Base-by-base conservation (phyloP, 345 rosid species). In the Eucalyptus regnans region DNA sequence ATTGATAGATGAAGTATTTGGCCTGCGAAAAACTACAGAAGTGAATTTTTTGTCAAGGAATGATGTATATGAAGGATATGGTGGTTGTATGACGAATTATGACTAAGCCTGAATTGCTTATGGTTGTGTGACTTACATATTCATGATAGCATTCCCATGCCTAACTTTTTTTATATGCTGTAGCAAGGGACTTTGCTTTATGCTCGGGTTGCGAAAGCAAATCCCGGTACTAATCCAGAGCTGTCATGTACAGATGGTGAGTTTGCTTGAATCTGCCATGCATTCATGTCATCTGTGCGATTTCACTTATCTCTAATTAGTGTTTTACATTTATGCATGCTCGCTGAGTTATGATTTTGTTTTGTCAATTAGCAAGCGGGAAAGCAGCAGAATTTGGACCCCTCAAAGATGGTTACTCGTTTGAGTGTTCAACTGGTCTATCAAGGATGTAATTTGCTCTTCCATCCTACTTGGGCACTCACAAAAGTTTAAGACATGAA, bases 381-480 rank as follows among this genome's bases (percentile, higher is more conserved):
- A 97, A 96, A 90, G 98, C 98, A 81, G 96, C 96, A 44, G 94
- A 92, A 92, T 96, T 95, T 88, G 99, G 96, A 86, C 92, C 92
- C 89, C 94, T 97, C 43, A 96, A 90, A 91, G 97, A 95, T 76
- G 97, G 99, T 86, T 96, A 88, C 93, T 95, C 93, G 95, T 95
- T 97, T 93, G 97, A 97, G 91, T 95, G 96, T 89, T 95, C 98
- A 87, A 96, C 97, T 31, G 97, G 97, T 91, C 94, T 96, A 88
- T 95, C 97, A 66, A 95, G 98, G 92, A 96, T 93, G 99, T 97
- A 89, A 94, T 87, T 81, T 86, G 86, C 46, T 84, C 71, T 49
- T 27, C 71, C 29, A 20, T 31, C n/a, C 85, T 22, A 58, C 44
- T 12, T 49, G 86, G 48, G 62, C 46, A 31, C 7, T 31, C 71